Percentiles rank a stretch among this genome's conserved stretches.
Evolutionary conservation across 2,329 filamentous ascomycete genomes (phyloP).

Genomic region (Alternaria arborescens): DNA sequence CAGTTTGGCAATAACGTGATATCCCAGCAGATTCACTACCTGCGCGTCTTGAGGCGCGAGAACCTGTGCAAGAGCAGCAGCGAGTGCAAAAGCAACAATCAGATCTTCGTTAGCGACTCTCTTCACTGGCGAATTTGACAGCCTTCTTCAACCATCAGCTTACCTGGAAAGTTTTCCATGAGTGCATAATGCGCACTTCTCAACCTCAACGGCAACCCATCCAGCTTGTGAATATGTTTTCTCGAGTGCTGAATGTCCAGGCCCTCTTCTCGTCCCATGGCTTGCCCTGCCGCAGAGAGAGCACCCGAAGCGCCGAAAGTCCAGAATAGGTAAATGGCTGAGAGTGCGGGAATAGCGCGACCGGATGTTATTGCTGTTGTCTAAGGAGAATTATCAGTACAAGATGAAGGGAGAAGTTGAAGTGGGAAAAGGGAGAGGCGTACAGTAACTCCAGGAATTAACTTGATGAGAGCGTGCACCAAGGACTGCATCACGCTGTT

Average conservation of each 20-base stretch:
- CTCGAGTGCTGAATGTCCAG: conserved; percentile 28
- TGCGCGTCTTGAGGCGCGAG: conserved; percentile 33
- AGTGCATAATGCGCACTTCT: conserved; percentile 34
- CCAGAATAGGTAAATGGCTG: conserved; percentile 34
- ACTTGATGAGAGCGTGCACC: conserved; percentile 31
- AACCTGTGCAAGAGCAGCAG: conserved; percentile 32
- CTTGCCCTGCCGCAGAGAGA: conserved; percentile 31
- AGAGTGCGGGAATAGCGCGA: conserved; percentile 33
- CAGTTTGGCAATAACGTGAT: conserved; percentile 33
- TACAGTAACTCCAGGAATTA: conserved; percentile 30
- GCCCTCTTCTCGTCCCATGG: conserved; percentile 30
- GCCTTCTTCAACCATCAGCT: neutral
- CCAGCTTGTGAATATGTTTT: conserved; percentile 21
- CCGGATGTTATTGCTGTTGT: conserved; percentile 27
- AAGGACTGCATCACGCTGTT: conserved; percentile 30
- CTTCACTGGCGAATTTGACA: neutral
- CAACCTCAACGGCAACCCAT: conserved; percentile 28
- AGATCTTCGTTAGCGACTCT: neutral
- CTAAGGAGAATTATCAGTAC: neutral
- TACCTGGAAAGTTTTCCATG: conserved; percentile 37
- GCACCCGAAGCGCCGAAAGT: conserved; percentile 33
- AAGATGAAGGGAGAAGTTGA: neutral
- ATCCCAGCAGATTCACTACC: conserved; percentile 32
- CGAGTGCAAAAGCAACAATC: conserved; percentile 26
- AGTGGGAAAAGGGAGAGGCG: neutral